Percentiles rank a stretch among this genome's conserved stretches.
Conservation (phyloP, 805 yeast species). For the Starmerella vaccinii region DNA sequence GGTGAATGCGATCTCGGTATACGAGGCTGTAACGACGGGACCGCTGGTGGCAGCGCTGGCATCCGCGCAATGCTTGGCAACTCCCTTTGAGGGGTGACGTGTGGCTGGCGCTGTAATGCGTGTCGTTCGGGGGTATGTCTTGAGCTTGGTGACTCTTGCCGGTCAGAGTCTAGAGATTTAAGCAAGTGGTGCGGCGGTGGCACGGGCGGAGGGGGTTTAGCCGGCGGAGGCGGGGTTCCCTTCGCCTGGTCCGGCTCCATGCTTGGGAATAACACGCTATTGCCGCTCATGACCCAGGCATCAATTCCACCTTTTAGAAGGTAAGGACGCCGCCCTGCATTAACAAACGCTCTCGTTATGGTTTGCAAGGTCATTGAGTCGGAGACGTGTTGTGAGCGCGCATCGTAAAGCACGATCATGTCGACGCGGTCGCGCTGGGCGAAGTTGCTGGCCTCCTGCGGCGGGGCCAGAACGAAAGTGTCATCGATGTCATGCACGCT, state of each 20-base stretch:
- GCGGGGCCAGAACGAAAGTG: slow-evolving; percentile 48
- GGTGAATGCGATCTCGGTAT: not conserved
- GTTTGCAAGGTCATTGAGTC: slow-evolving; percentile 30
- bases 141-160: not conserved
- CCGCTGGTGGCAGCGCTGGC: slow-evolving; percentile 1
- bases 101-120: not conserved
- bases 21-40: not conserved
- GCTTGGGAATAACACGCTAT: not conserved
- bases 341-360: slow-evolving; percentile 33
- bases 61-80: not conserved
- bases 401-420: slow-evolving; percentile 56
- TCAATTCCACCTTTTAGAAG: slow-evolving; percentile 49
- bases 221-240: slow-evolving; percentile 5
- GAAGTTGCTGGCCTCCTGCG: slow-evolving; percentile 46
- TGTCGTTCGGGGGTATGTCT: too few relatives aligned
- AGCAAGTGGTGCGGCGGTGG: slow-evolving; percentile 5
- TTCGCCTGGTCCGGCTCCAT: slow-evolving; percentile 6
- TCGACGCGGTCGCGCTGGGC: slow-evolving; percentile 46
- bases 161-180: not conserved
- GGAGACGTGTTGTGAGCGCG: slow-evolving; percentile 21
- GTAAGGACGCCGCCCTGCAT: slow-evolving; percentile 35
- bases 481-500: slow-evolving; percentile 59
- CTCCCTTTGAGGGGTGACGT: not conserved
- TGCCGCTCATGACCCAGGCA: slow-evolving; percentile 31
- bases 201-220: slow-evolving; percentile 11